Conservation (phyloP, 148 eudicot species). For the Bassia scoparia region DNA sequence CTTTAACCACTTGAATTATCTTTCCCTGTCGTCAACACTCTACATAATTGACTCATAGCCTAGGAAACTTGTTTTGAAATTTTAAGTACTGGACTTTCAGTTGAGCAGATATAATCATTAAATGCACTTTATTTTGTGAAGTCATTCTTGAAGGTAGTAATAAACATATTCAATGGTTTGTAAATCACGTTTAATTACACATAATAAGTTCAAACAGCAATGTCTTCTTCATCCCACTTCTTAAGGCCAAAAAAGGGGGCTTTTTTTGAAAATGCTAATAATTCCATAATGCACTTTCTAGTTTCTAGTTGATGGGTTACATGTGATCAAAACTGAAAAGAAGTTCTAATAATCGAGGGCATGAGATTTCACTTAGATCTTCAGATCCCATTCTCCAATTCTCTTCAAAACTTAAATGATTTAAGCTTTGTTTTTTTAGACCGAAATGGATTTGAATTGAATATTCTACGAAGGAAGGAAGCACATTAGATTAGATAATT, state of each 20-base stretch:
- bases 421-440: too few species aligned
- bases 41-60: background rate
- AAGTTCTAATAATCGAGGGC: constrained; percentile 10
- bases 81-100: background rate
- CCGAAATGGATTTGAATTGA: too few species aligned
- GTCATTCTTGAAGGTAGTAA: too few species aligned
- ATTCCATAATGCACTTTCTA: background rate
- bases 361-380: constrained; percentile 6
- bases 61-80: background rate
- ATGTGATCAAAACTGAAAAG: constrained; percentile 1
- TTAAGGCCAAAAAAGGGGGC: background rate
- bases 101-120: background rate
- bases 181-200: too few species aligned
- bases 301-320: background rate
- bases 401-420: too few species aligned
- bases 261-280: background rate
- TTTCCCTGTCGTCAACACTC: too few species aligned
- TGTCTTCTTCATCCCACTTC: background rate
- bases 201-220: too few species aligned
- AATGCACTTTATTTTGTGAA: too few species aligned
- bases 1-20: too few species aligned
- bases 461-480: too few species aligned
- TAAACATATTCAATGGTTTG: too few species aligned
- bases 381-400: background rate
- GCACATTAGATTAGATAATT: too few species aligned